Conservation (phyloP, 257 asterid genomes). For the Sherardia arvensis region DNA sequence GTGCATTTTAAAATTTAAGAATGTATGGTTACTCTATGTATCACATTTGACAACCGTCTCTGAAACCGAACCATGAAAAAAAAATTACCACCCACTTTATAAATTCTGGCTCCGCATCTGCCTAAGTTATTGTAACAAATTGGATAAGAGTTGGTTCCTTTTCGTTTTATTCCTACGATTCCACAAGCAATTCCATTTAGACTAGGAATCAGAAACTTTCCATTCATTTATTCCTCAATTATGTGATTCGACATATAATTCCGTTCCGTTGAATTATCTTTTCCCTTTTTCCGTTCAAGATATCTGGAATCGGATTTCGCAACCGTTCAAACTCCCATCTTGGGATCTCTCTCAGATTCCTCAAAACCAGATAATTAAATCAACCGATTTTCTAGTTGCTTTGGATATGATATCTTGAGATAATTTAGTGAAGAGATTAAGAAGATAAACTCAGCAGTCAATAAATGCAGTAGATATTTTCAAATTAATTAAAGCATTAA, state of each 20-base stretch:
- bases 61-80: too few species aligned
- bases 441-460: not conserved
- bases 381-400: not conserved
- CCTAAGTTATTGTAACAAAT: too few species aligned
- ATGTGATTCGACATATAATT: not conserved
- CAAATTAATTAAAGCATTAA: not conserved
- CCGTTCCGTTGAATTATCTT: not conserved
- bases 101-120: too few species aligned
- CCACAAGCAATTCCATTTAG: not conserved
- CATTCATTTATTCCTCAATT: not conserved
- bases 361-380: not conserved
- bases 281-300: not conserved
- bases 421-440: too few species aligned
- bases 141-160: not conserved
- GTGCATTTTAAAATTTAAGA: too few species aligned
- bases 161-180: not conserved
- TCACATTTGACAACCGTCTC: too few species aligned
- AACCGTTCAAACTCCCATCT: not conserved
- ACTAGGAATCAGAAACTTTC: not conserved
- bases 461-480: not conserved
- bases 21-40: too few species aligned
- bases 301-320: not conserved
- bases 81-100: too few species aligned
- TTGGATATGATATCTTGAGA: not conserved
- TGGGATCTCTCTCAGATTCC: not conserved